phyloP scores from a whole-genome alignment of 176 grass and related monocot genomes.

The Poa pratensis region DNA sequence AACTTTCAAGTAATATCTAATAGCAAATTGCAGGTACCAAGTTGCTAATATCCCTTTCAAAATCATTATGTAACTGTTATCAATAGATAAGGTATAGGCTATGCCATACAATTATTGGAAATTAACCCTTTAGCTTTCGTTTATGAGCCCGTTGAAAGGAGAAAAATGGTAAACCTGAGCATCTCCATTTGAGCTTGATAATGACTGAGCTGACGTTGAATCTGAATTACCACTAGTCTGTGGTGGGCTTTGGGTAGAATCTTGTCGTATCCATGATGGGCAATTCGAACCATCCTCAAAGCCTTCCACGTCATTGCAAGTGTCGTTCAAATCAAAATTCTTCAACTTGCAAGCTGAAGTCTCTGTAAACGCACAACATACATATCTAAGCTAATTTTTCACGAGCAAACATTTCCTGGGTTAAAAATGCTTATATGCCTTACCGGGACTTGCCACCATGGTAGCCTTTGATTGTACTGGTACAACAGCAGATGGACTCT shows the following conservation, averaged over 20 bases:
- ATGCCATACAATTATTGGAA: constrained; percentile 14
- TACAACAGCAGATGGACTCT: constrained; percentile 52
- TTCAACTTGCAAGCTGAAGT: constrained; percentile 55
- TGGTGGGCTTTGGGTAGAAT: constrained; percentile 74
- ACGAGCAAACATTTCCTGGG: constrained; percentile 30
- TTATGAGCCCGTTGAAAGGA: constrained; percentile 26
- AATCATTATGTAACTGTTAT: neutral
- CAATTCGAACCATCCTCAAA: constrained; percentile 69
- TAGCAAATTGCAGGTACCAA: neutral
- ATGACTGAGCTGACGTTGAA: constrained; percentile 84
- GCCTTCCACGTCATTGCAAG: constrained; percentile 70
- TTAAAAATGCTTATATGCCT: constrained; percentile 29
- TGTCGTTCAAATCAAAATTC: constrained; percentile 97
- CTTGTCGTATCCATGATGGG: constrained; percentile 72
- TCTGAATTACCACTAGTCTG: constrained; percentile 87
- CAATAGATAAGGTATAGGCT: constrained; percentile 11
- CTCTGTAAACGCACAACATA: constrained; percentile 52
- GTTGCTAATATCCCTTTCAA: neutral
- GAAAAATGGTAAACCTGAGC: constrained; percentile 66
- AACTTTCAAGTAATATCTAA: neutral
- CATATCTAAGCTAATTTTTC: constrained; percentile 17
- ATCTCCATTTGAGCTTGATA: constrained; percentile 92
- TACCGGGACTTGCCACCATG: constrained; percentile 63
- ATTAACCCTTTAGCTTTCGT: constrained; percentile 5
- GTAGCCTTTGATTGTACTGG: constrained; percentile 55